These are phyloP conservation scores for Uromyces viciae-fabae DNA, from an alignment of 1,284 basidiomycete genomes.

Conservation along the genomic window DNA sequence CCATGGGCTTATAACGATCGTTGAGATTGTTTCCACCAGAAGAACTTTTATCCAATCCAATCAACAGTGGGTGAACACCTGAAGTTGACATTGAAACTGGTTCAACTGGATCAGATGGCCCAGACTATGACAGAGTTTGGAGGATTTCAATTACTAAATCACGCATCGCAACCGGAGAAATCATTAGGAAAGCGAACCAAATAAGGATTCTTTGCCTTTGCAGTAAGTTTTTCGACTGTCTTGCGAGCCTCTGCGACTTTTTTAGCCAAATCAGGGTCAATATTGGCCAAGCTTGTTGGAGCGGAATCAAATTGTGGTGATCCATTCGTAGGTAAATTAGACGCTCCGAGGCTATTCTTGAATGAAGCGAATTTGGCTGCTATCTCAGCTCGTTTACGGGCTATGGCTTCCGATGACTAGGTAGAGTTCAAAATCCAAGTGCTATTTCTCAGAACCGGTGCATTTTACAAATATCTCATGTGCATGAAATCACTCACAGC, in stretches of 20 bases:
- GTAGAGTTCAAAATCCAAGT: not conserved
- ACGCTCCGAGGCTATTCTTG: conserved; percentile 5
- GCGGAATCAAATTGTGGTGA: not conserved
- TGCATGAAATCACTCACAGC: conserved; percentile 9
- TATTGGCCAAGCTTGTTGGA: conserved; percentile 22
- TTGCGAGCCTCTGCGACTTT: conserved; percentile 44
- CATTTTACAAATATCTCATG: not conserved
- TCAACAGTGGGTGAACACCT: conserved; percentile 60
- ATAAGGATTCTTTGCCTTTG: conserved; percentile 64
- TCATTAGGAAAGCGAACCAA: conserved; percentile 60
- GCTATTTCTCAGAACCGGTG: not conserved
- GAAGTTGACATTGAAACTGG: conserved; percentile 62
- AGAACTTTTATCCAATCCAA: conserved; percentile 54
- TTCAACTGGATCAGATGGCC: conserved; percentile 51
- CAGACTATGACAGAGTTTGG: conserved; percentile 17
- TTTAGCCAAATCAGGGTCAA: conserved; percentile 38
- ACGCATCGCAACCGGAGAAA: not conserved
- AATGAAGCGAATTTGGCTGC: conserved; percentile 43
- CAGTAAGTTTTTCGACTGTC: conserved; percentile 37
- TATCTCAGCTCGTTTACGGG: conserved; percentile 41
- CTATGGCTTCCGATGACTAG: conserved; percentile 36
- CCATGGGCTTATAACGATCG: conserved; percentile 90
- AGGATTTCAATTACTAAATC: conserved; percentile 13
- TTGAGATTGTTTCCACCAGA: conserved; percentile 70
- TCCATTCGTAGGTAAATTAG: not conserved